Evolutionary conservation across 306 rosid genomes (phyloP).

Genomic region (Ormosia semicastrata): DNA sequence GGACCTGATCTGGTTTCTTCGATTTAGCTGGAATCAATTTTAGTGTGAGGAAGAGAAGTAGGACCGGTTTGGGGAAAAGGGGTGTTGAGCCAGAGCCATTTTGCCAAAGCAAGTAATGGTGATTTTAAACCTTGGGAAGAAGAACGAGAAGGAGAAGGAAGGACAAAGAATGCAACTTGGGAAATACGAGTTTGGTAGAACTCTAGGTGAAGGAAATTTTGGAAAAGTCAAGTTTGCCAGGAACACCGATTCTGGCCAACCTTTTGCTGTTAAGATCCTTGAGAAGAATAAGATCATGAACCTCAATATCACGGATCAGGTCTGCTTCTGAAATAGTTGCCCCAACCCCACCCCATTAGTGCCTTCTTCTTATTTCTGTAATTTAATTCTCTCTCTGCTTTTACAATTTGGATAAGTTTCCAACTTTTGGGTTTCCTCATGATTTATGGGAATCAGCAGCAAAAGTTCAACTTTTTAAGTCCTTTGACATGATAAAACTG

Average conservation of each 20-base stretch:
- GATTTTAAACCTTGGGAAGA: conserved; percentile 17
- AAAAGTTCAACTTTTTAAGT: not conserved
- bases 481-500: not conserved
- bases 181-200: conserved; percentile 78
- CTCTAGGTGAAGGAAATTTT: conserved; percentile 84
- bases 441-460: no score
- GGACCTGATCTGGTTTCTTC: not conserved
- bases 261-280: conserved; percentile 74
- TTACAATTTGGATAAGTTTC: not conserved
- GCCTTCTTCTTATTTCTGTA: not conserved
- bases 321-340: not conserved
- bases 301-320: conserved; percentile 79
- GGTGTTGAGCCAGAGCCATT: not conserved
- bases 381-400: not conserved
- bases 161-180: conserved; percentile 55
- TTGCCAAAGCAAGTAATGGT: conserved; percentile 31
- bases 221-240: conserved; percentile 82
- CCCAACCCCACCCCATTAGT: not conserved
- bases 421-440: not conserved
- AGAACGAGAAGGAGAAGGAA: not conserved
- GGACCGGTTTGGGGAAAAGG: not conserved
- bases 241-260: conserved; percentile 52
- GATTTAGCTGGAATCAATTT: not conserved
- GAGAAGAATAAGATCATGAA: conserved; percentile 60
- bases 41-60: not conserved